These are phyloP conservation scores for Cornus suecica DNA, from an alignment of 148 eudicot genomes.

Conservation along the genomic window DNA sequence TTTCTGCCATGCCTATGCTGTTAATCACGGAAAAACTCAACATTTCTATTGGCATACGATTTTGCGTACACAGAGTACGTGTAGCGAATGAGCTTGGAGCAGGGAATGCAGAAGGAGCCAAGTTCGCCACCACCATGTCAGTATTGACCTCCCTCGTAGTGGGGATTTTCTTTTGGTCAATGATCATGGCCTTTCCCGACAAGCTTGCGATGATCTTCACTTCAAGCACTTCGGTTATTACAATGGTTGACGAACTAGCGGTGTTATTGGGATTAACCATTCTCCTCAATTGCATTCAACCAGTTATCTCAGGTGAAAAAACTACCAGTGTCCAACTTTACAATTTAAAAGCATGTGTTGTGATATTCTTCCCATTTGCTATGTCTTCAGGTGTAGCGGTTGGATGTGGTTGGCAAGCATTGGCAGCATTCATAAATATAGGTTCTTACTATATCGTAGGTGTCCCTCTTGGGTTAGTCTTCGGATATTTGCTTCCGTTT, in stretches of 20 bases:
- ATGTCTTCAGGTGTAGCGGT: slow-evolving; percentile 43
- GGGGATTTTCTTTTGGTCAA: slow-evolving; percentile 17
- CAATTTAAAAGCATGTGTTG: neutral
- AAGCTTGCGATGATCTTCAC: slow-evolving; percentile 30
- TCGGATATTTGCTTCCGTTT: neutral
- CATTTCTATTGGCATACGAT: neutral
- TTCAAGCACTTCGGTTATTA: slow-evolving; percentile 23
- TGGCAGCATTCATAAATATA: slow-evolving; percentile 46
- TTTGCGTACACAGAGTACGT: slow-evolving; percentile 20
- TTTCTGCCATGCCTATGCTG: neutral
- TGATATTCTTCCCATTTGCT: neutral
- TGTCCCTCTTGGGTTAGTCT: slow-evolving; percentile 23
- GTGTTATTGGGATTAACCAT: slow-evolving; percentile 24
- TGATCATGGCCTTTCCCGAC: slow-evolving; percentile 21
- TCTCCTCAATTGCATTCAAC: slow-evolving; percentile 32
- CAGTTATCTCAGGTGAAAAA: slow-evolving; percentile 31
- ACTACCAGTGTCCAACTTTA: neutral
- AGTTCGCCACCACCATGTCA: slow-evolving; percentile 26
- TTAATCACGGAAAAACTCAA: neutral
- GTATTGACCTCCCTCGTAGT: slow-evolving; percentile 20
- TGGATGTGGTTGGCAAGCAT: slow-evolving; percentile 67
- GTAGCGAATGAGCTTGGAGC: slow-evolving; percentile 44
- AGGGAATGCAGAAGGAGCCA: slow-evolving; percentile 33
- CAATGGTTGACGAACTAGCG: slow-evolving; percentile 26
- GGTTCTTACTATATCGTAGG: slow-evolving; percentile 34